Evolutionary conservation across 768 basidiomycete species (phyloP), one percentile per base, ranked within the genome.

Genomic region (Trametes maxima): DNA sequence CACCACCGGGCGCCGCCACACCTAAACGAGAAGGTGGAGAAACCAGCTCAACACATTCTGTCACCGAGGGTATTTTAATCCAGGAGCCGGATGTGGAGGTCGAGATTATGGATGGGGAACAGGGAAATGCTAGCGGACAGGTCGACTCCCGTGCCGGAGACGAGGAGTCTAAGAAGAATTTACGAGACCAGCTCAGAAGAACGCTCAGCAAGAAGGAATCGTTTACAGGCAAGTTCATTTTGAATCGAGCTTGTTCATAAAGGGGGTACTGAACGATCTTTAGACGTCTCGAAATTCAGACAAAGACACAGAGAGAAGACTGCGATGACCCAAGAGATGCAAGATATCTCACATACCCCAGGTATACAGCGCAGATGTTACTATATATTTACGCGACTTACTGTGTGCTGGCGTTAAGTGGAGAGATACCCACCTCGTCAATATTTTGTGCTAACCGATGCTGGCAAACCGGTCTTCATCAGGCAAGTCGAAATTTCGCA

Each of bases 381-480:
- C 14, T 33, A 39, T 7, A 46, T 21, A 19, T 13, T 1, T 7
- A n/a, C 43, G 1, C 16, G 12, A 13, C 37, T 5, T n/a, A 22
- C 19, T 3, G 19, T n/a, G 11, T 25, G n/a, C 17, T 13, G 19
- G 25, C 14, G 2, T n/a, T 3, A 44, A 67, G 67, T 57, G 24
- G 67, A 65, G 16, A 19, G 36, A 46, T 68, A 65, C 53, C 55
- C 54, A 1, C 62, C 67, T 16, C 55, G 67, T 1, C 85, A 93
- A 70, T 99, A 98, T 73, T 97, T 92, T 70, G 84, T 98, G 16
- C 81, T 98, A 19, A 98, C 95, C 0, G 87, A 95, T 63, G 97
- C 97, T 33, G 97, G 97, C 28, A 98, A 99, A 74, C 95, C 95
- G n/a, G 95, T 99, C 12, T 99, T 92, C 70, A 81, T 86, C 44